Evolutionary conservation across 23 red algal genomes (phyloP), one percentile per base, ranked within the genome.

Genomic region (Gracilaria domingensis): DNA sequence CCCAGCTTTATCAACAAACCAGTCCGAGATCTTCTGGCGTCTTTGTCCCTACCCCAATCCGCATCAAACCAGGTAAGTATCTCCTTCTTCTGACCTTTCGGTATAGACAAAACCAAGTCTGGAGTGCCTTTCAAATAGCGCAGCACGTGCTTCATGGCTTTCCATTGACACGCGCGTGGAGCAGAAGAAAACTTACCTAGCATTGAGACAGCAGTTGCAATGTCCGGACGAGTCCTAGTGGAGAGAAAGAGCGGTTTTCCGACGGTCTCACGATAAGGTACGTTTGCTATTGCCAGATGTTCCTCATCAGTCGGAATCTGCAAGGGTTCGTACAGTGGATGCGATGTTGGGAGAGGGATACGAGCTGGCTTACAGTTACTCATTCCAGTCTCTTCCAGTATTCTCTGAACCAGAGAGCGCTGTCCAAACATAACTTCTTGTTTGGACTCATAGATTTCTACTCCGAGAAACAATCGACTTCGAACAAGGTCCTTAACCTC

Each of bases 1-100:
- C 26, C 7, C 0, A 66, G 16, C 20, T 64, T 73, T 8, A 91
- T 36, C 49, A 82, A 36, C 14, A 67, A 66, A 0, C 88, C 88
- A 0, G 13, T 75, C 13, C 58, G 79, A n/a, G 86, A 90, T 21
- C 74, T 28, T 57, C 70, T 16, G 18, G 20, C 38, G 11, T 81
- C 60, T 37, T 51, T 29, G 56, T 91, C 88, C 30, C 88, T 54
- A 42, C 69, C 77, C 60, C 49, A 80, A 33, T 82, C 88, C 7
- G 75, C 50, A 48, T 91, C 88, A 37, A 17, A 51, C 30, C 1
- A 91, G 9, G 76, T n/a, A 23, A 25, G 23, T 26, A 87, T 16
- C 34, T 45, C 54, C 37, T 38, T 16, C 39, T 0, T 50, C 36
- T 25, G 39, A 38, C 26, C 2, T 33, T 66, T 65, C 24, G 50